A percentile compares a stretch with the other conserved stretches of the same genome.
Evolutionary conservation across 345 rosid genomes (phyloP).

Genomic region (Cardiospermum halicacabum): DNA sequence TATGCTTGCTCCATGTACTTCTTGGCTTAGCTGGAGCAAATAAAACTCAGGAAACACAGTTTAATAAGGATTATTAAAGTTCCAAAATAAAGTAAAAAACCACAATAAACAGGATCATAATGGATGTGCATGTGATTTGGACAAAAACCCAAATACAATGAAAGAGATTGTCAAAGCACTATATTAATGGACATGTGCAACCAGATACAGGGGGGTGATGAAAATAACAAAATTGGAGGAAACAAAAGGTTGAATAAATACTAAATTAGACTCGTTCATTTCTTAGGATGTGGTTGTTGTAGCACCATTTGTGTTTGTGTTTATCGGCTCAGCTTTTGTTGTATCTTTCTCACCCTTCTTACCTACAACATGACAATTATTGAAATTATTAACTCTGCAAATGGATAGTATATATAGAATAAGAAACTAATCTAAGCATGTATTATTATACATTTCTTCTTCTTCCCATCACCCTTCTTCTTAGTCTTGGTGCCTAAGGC

Average conservation of each 20-base stretch:
- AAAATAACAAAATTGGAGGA: constrained; percentile 48
- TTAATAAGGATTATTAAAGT: constrained; percentile 1
- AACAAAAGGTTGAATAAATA: constrained; percentile 6
- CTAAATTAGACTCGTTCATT: constrained; percentile 24
- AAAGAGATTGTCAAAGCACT: constrained; percentile 29
- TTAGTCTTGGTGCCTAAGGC: constrained; percentile 82
- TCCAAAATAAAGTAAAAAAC: neutral
- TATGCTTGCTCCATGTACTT: constrained; percentile 84
- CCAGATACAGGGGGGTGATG: constrained; percentile 29
- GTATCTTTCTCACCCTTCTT: constrained; percentile 75
- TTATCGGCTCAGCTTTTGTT: constrained; percentile 60
- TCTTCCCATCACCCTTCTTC: constrained; percentile 95
- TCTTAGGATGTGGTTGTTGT: too few relatives aligned
- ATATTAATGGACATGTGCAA: constrained; percentile 23
- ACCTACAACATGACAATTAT: constrained; percentile 42
- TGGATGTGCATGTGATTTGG: neutral
- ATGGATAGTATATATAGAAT: too few relatives aligned
- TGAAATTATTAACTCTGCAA: too few relatives aligned
- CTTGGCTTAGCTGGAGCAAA: constrained; percentile 63
- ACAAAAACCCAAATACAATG: neutral
- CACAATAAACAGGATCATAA: neutral
- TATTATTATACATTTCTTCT: constrained; percentile 68
- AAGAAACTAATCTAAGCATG: too few relatives aligned
- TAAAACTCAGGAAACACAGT: constrained; percentile 3
- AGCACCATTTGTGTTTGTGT: constrained; percentile 45